phyloP scores from a whole-genome alignment of 495 filamentous ascomycete genomes.

The Penicillium paradoxum region DNA sequence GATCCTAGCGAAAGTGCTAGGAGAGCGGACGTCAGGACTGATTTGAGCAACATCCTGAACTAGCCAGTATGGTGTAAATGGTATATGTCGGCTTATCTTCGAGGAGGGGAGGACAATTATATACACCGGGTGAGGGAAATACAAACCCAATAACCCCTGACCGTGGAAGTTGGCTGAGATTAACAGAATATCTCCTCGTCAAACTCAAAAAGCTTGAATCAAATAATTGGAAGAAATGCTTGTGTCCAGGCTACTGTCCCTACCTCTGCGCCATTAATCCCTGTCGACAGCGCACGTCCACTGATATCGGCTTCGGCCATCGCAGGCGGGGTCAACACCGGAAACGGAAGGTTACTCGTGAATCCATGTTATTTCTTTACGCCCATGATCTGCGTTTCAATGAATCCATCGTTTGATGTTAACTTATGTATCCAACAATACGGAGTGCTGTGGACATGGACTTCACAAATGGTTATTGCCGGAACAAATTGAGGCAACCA shows the following conservation, averaged over 20 bases:
- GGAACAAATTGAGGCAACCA: background rate
- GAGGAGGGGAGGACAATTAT: background rate
- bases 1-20: conserved; percentile 26
- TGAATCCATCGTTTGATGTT: background rate
- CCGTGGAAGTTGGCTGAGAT: background rate
- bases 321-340: conserved; percentile 10
- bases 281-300: conserved; percentile 3
- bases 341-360: conserved; percentile 3
- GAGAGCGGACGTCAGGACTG: conserved; percentile 26
- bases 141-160: background rate
- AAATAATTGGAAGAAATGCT: background rate
- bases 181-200: background rate
- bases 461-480: background rate
- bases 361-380: background rate
- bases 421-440: background rate
- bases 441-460: too few species aligned
- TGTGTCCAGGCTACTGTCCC: conserved; percentile 8
- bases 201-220: background rate
- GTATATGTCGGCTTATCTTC: background rate
- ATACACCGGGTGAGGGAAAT: background rate
- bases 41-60: conserved; percentile 28
- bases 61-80: background rate
- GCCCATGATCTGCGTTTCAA: background rate
- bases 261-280: conserved; percentile 12
- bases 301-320: conserved; percentile 12